phyloP scores from a whole-genome alignment of 345 rosid species.

The Eucalyptus albens region DNA sequence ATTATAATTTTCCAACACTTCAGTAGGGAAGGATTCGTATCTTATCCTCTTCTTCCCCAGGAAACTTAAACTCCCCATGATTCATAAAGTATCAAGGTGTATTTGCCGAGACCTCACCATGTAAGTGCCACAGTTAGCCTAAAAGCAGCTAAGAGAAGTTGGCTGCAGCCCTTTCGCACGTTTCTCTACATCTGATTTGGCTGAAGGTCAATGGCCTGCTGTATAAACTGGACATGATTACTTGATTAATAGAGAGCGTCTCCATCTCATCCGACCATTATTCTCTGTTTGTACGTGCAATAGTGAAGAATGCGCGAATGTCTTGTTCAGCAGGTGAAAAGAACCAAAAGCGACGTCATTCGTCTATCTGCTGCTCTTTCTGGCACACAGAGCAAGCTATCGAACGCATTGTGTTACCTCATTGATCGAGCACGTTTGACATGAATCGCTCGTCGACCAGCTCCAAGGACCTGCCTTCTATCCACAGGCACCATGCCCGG shows the following conservation, averaged over 20 bases:
- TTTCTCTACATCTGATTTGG: background rate
- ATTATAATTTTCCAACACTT: background rate
- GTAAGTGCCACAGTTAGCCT: background rate
- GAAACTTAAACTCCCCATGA: background rate
- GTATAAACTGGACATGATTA: background rate
- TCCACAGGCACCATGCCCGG: background rate
- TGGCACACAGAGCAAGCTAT: slow-evolving; percentile 8
- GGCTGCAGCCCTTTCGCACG: background rate
- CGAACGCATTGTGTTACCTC: background rate
- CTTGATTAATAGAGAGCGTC: background rate
- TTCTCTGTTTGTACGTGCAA: background rate
- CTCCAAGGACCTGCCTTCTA: background rate
- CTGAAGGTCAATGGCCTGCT: background rate
- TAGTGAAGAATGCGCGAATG: background rate
- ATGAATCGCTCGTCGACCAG: background rate
- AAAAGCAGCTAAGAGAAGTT: background rate
- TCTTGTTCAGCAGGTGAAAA: background rate
- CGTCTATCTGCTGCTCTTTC: slow-evolving; percentile 3
- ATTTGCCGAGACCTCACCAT: background rate
- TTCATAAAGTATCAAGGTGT: background rate
- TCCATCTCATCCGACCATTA: background rate
- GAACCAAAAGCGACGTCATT: background rate
- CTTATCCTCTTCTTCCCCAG: background rate
- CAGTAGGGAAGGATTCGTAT: background rate
- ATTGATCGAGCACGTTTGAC: background rate